These are phyloP conservation scores for Phaeolepiota aurea DNA, from an alignment of 768 basidiomycete genomes.

Conservation along the genomic window DNA sequence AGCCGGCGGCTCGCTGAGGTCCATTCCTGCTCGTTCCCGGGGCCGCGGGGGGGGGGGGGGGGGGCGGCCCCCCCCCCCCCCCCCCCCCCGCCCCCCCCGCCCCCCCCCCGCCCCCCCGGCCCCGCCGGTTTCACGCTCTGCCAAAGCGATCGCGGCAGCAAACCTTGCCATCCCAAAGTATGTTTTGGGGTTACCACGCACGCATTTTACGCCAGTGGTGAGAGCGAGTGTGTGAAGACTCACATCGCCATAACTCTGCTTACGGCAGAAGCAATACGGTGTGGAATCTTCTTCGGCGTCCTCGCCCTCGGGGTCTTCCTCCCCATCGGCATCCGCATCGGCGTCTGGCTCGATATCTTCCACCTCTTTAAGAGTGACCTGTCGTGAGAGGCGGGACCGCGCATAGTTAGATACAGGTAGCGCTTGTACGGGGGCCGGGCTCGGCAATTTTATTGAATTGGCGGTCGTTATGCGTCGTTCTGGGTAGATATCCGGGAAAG, in stretches of 20 bases:
- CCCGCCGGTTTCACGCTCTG: no score
- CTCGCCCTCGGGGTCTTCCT: conserved; percentile 13
- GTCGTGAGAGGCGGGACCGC: conserved; percentile 27
- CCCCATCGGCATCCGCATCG: conserved; percentile 12
- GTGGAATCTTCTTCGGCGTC: conserved; percentile 23
- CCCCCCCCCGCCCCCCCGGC: no score
- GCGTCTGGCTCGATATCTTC: neutral
- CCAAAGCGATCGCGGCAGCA: no score
- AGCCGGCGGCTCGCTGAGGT: no score
- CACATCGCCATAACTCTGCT: conserved; percentile 33
- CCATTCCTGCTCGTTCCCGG: no score
- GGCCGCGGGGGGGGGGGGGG: no score
- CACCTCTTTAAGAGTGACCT: conserved; percentile 14
- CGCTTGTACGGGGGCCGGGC: conserved; percentile 16
- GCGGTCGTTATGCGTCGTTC: conserved; percentile 25
- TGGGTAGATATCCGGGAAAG: conserved; percentile 10
- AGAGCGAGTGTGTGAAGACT: conserved; percentile 5
- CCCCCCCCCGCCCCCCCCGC: no score
- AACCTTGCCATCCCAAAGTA: no score
- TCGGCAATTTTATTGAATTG: conserved; percentile 28
- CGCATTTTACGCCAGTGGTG: neutral
- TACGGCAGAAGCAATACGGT: conserved; percentile 34
- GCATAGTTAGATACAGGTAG: conserved; percentile 10
- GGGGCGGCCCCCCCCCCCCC: no score
- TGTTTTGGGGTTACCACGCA: no score